These are phyloP conservation scores for Cyberlindnera subsufficiens DNA, from an alignment of 805 yeast species.

Conservation along the genomic window DNA sequence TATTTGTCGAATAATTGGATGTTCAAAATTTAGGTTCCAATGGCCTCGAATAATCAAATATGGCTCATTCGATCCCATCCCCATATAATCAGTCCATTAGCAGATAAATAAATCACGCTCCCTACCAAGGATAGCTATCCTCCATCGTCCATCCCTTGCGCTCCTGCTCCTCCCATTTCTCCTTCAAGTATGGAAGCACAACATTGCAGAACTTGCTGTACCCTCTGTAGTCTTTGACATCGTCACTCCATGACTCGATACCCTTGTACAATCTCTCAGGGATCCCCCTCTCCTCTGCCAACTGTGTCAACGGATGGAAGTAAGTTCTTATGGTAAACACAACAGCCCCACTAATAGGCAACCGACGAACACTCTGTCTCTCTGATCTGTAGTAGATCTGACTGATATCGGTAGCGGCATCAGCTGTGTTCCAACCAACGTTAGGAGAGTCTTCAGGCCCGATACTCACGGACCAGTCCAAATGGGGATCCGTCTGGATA, in stretches of 20 bases:
- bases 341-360: constrained; percentile 53
- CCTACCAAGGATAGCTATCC: constrained; percentile 3
- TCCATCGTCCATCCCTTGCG: constrained; percentile 17
- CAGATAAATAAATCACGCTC: not conserved
- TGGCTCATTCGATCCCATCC: too few relatives aligned
- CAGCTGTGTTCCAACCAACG: constrained; percentile 64
- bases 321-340: constrained; percentile 61
- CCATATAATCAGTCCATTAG: too few relatives aligned
- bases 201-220: constrained; percentile 46
- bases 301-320: constrained; percentile 46
- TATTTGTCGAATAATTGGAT: too few relatives aligned
- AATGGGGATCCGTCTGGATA: constrained; percentile 53
- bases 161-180: constrained; percentile 32
- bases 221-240: constrained; percentile 58
- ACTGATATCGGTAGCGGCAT: constrained; percentile 38
- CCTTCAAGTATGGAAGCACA: constrained; percentile 47
- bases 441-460: constrained; percentile 47
- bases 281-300: constrained; percentile 54
- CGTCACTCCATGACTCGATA: constrained; percentile 52
- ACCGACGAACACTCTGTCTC: constrained; percentile 55
- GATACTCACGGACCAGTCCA: constrained; percentile 61
- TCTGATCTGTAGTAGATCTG: constrained; percentile 56
- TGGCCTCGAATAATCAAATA: too few relatives aligned
- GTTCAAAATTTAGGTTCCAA: too few relatives aligned
- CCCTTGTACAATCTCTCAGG: constrained; percentile 58